Base-by-base conservation (phyloP, 78 protist species). In the Monosiga brevicollis region DNA sequence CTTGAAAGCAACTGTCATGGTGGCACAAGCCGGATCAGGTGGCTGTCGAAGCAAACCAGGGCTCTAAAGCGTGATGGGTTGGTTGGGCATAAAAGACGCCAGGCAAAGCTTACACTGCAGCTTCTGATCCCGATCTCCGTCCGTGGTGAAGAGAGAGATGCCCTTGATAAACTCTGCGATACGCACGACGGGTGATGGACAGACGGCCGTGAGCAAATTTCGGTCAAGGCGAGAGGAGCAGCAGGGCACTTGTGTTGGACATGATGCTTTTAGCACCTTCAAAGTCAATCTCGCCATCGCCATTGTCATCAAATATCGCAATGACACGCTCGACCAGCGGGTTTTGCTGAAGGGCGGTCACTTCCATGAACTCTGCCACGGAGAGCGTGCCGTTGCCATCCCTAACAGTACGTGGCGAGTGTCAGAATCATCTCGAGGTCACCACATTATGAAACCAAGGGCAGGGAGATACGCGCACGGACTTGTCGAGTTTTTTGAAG, bases 271-370 rank as follows among this genome's bases (percentile, higher is more conserved):
- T n/a, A n/a, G 62, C 62, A 49, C 62, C 87, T 80, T 81, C 70
- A 78, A 95, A 95, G 40, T 91, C 93, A n/a, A 95, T 89, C n/a
- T 91, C 91, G n/a, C 93, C 91, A 54, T 83, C 88, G 40, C 84
- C 76, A 83, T 95, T 89, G 34, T 32, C 42, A 81, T 93, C 96
- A 36, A 95, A 89, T 2, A 93, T 89, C 24, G 78, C 75, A 24
- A 95, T 62, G 9, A 93, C 88, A 10, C 97, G 90, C 71, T 71
- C 87, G 32, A 87, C 71, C 0, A 93, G 87, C 32, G 94, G 94
- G 41, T 93, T 92, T 75, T 75, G 78, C 71, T 42, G 54, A 32
- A 76, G 42, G 41, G 3, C 36, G n/a, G 41, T 2, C 36, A 80
- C 36, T 3, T 15, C 26, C 83, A 80, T 78, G 55, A 85, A 43